Base-by-base conservation (phyloP, 1,284 basidiomycete genomes). In the Leucoagaricus sp. region DNA sequence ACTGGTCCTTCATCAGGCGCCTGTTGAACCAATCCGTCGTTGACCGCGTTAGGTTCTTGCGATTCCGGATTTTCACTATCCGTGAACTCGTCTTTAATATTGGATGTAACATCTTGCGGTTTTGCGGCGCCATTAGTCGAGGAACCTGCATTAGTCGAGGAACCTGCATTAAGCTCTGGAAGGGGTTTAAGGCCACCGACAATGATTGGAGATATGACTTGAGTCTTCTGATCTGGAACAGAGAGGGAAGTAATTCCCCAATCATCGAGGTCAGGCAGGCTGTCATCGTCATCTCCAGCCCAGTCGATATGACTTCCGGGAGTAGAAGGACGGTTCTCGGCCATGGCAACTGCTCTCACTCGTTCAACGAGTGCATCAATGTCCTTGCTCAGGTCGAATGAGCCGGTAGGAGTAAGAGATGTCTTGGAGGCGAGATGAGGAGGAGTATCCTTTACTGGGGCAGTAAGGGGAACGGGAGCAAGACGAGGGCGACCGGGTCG, bases 201-300 rank as follows among this genome's bases (percentile, higher is more conserved):
- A 41, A 87, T 75, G 49, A 90, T 87, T 0, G 87, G 87, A 2
- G 87, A 89, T 51, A 89, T 88, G 48, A 75, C 70, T 25, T 57
- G 57, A 29, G 52, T 48, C 19, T 49, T 55, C 5, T 28, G 48
- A 38, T 75, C 72, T 8, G 40, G n/a, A 21, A 21, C 23, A 42
- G 75, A 67, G 55, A 72, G 71, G 58, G 67, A 69, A 41, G 67
- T 66, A 40, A 89, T 79, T 26, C 87, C 89, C 90, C 90, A 92
- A 65, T 93, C 90, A 65, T 91, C 83, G 19, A 93, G 75, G 72
- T 91, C 89, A 10, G 90, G 90, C 4, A 93, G 73, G 63, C 82
- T 85, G 65, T 91, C 89, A 61, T 92, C 90, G 58, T 92, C 89
- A 59, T 91, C 89, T 29, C 85, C 86, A 28, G 90, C 90, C 90